Evolutionary conservation across 495 filamentous ascomycete genomes (phyloP).

Genomic region (Podospora pseudocomata): DNA sequence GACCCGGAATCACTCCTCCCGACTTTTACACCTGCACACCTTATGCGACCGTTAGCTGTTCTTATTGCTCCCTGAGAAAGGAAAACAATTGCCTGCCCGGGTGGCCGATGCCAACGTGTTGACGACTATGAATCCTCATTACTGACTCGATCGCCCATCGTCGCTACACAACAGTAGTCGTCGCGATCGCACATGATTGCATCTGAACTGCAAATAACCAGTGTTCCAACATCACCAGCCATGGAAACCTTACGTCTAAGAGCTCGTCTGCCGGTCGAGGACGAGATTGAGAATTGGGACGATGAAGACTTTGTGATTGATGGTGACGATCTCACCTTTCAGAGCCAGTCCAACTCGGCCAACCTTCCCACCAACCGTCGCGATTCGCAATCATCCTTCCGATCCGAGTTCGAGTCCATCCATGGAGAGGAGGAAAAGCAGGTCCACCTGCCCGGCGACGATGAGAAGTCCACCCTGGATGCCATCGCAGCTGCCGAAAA

Average conservation of each 20-base stretch:
- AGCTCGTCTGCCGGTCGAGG: constrained; percentile 51
- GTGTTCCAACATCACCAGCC: constrained; percentile 12
- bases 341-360: constrained; percentile 59
- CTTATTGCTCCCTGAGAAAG: background rate
- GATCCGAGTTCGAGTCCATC: constrained; percentile 73
- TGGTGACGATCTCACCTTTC: constrained; percentile 64
- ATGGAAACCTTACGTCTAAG: constrained; percentile 61
- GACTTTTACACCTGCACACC: background rate
- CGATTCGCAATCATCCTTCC: constrained; percentile 74
- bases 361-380: constrained; percentile 54
- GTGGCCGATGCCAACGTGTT: constrained; percentile 16
- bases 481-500: constrained; percentile 82
- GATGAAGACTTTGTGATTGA: constrained; percentile 78
- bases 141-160: constrained; percentile 29
- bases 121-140: constrained; percentile 38
- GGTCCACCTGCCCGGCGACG: constrained; percentile 70
- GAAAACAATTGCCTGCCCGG: constrained; percentile 14
- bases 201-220: background rate
- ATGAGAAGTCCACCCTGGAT: constrained; percentile 72
- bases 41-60: background rate
- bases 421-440: constrained; percentile 82
- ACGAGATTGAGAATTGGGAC: constrained; percentile 80
- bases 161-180: constrained; percentile 19
- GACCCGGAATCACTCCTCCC: constrained; percentile 18
- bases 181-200: constrained; percentile 12